phyloP scores from a whole-genome alignment of 83 land plant species.

The Thuja plicata region DNA sequence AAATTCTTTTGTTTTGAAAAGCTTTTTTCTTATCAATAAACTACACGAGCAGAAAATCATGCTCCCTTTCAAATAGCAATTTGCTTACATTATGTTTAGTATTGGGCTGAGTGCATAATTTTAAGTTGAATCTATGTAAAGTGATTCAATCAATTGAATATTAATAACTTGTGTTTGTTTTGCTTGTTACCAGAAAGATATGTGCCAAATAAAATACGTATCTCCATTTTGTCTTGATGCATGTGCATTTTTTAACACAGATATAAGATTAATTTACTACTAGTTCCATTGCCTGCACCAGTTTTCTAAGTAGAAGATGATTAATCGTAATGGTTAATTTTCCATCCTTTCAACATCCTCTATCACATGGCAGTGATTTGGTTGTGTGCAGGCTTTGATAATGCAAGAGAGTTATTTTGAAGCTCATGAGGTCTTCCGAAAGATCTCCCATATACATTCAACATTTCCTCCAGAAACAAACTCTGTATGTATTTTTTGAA shows the following conservation, averaged over 20 bases:
- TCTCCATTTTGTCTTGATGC: background rate
- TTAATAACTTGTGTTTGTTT: background rate
- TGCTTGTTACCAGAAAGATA: background rate
- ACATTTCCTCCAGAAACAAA: conserved; percentile 6
- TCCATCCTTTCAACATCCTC: background rate
- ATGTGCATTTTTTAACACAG: background rate
- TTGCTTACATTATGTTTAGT: background rate
- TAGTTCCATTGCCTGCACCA: background rate
- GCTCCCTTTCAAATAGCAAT: background rate
- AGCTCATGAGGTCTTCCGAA: background rate
- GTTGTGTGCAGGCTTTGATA: conserved; percentile 6
- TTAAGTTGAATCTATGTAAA: background rate
- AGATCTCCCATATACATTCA: background rate
- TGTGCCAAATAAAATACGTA: background rate
- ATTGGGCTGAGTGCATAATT: background rate
- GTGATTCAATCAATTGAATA: background rate
- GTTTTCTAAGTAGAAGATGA: conserved; percentile 6
- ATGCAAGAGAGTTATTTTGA: background rate
- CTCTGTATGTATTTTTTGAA: conserved; percentile 8
- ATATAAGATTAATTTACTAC: background rate
- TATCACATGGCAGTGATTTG: background rate
- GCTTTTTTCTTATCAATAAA: background rate
- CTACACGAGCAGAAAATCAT: background rate
- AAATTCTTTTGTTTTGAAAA: background rate
- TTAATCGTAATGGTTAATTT: background rate